Evolutionary conservation across 75 land plant species (phyloP).

Genomic region (Sequoiadendron giganteum): DNA sequence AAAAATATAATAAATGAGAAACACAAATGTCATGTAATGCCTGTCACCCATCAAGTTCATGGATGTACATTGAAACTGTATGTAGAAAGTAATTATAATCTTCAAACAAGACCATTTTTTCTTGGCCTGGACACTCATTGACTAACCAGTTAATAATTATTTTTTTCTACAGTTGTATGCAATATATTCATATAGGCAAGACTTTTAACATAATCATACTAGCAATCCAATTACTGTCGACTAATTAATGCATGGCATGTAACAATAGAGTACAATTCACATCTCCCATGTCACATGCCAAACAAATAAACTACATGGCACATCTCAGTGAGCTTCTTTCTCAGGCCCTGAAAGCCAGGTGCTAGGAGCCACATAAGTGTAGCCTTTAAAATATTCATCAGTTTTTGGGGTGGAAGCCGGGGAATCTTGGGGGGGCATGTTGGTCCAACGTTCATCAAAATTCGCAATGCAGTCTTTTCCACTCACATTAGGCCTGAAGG

Average conservation of each 20-base stretch:
- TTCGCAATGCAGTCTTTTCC: conserved; percentile 87
- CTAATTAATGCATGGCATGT: not conserved
- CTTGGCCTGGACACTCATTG: not conserved
- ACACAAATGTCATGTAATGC: not conserved
- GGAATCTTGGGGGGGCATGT: conserved; percentile 71
- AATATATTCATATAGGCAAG: not conserved
- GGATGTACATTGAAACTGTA: not conserved
- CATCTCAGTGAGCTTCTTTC: not conserved
- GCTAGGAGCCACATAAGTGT: conserved; percentile 78
- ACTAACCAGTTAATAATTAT: not conserved
- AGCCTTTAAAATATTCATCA: conserved; percentile 58
- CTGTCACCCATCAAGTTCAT: not conserved
- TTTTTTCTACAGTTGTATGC: not conserved
- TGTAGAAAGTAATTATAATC: not conserved
- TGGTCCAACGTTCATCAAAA: conserved; percentile 91
- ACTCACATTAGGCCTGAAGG: conserved; percentile 76
- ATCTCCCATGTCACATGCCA: not conserved
- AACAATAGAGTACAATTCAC: not conserved
- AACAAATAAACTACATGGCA: not conserved
- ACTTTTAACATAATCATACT: not conserved
- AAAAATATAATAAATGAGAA: not conserved
- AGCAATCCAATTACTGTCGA: not conserved
- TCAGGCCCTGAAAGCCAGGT: conserved; percentile 26
- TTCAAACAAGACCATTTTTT: not conserved
- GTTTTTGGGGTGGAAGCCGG: conserved; percentile 86